Base-by-base conservation (phyloP, 2,329 filamentous ascomycete genomes). In the Aureobasidium sp. region DNA sequence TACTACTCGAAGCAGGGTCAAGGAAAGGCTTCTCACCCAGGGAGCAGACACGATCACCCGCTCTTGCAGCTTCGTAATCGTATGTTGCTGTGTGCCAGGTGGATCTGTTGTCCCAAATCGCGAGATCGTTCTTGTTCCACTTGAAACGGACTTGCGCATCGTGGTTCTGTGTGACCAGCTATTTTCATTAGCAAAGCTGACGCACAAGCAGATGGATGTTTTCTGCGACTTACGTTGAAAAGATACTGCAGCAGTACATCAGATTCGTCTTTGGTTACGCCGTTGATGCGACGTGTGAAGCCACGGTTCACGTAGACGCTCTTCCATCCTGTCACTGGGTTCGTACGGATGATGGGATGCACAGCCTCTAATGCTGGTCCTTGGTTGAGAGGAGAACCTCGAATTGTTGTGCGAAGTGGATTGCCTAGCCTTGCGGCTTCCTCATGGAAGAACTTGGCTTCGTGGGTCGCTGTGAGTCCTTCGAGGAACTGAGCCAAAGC, bases 131-230 rank as follows among this genome's bases (percentile, higher is more conserved):
- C 65, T 83, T 80, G 47, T 80, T 78, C 86, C 86, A 88, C 66
- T 82, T 79, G 68, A 87, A 84, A 20, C 87, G 80, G 6, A 83
- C 86, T 67, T 90, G 87, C 63, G 87, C 78, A 71, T 91, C 88
- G 45, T 87, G 86, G 7, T 79, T 84, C 1, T 81, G 82, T 2
- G 79, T 73, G 7, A 85, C 66, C n/a, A 69, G 74, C 67, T 83
- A 80, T 37, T 82, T 17, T 20, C 11, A 3, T 58, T 29, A 58
- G 55, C 5, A 22, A 57, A 29, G 53, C 27, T 49, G 12, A 48
- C 31, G 6, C 4, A 7, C 45, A 42, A 14, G 39, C 34, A 48
- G 14, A 14, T n/a, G 17, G 27, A 7, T 42, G 17, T 12, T 14
- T n/a, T 1, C 31, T 44, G 45, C 34, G 15, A 44, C 58, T 47